These are phyloP conservation scores for Haplosporangium sp. DNA, from an alignment of 371 early-diverging fungal species.

Conservation along the genomic window DNA sequence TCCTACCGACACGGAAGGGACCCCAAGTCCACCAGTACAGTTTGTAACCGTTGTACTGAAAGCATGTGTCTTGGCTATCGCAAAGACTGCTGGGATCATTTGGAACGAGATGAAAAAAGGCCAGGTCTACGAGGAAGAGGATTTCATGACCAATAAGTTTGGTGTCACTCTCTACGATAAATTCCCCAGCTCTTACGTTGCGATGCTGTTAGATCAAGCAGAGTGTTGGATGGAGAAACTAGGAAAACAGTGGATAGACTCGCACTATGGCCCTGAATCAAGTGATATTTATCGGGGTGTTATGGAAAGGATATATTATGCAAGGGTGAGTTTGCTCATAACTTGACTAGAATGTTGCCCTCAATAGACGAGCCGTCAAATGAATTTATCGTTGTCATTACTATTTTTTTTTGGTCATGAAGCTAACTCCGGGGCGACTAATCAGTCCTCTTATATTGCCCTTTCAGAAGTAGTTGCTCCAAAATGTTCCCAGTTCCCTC, in stretches of 20 bases:
- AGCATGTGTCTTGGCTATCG: constrained; percentile 64
- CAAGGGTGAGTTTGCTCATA: constrained; percentile 32
- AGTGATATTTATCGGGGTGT: constrained; percentile 14
- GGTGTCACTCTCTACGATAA: constrained; percentile 70
- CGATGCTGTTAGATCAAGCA: constrained; percentile 65
- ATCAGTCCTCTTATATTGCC: constrained; percentile 47
- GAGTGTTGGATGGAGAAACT: constrained; percentile 47
- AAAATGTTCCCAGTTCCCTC: constrained; percentile 32
- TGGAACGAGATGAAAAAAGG: constrained; percentile 74
- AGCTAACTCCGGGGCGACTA: constrained; percentile 40
- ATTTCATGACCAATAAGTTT: constrained; percentile 75
- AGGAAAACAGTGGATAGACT: constrained; percentile 45
- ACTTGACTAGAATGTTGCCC: neutral
- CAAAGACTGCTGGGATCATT: constrained; percentile 68
- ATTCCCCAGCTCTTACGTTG: constrained; percentile 57
- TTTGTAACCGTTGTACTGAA: constrained; percentile 61
- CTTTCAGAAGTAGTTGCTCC: constrained; percentile 44
- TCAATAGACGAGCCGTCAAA: neutral
- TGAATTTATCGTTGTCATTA: neutral
- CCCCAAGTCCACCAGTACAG: constrained; percentile 31
- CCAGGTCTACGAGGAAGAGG: constrained; percentile 80
- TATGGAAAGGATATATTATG: constrained; percentile 25
- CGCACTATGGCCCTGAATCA: constrained; percentile 20
- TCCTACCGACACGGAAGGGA: neutral
- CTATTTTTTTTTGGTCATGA: constrained; percentile 3